phyloP scores from a whole-genome alignment of 2,329 filamentous ascomycete genomes.

The Stachybotrys chlorohalonatus region DNA sequence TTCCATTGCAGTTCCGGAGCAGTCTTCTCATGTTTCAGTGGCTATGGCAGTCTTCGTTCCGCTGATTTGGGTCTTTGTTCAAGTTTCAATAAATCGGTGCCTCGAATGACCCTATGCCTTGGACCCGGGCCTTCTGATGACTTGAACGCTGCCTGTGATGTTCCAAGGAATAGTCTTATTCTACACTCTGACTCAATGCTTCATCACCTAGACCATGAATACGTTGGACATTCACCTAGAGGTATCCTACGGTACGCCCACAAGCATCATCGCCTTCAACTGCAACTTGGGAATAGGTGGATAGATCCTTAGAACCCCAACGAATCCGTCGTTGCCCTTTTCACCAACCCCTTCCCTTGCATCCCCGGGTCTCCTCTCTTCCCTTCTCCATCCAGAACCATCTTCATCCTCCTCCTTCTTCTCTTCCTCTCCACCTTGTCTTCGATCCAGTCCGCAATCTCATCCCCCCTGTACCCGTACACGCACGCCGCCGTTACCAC shows the following conservation, averaged over 20 bases:
- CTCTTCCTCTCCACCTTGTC: neutral
- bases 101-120: too few species aligned
- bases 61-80: neutral
- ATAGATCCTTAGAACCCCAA: neutral
- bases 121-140: too few species aligned
- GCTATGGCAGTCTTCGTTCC: neutral
- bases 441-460: conserved; percentile 1
- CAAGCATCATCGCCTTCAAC: neutral
- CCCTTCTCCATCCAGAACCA: neutral
- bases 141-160: too few species aligned
- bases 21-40: neutral
- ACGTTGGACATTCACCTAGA: neutral
- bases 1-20: neutral
- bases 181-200: too few species aligned
- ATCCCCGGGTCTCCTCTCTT: neutral
- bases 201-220: too few species aligned
- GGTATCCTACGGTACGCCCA: neutral
- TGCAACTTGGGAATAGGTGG: neutral
- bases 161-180: too few species aligned
- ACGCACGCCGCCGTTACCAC: conserved; percentile 15
- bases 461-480: conserved; percentile 12
- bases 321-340: neutral
- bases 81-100: neutral
- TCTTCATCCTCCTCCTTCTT: neutral
- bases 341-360: neutral